Percentiles rank a stretch among this genome's conserved stretches.
Evolutionary conservation across 495 filamentous ascomycete genomes (phyloP).

Genomic region (Hypoxylon fuscum): DNA sequence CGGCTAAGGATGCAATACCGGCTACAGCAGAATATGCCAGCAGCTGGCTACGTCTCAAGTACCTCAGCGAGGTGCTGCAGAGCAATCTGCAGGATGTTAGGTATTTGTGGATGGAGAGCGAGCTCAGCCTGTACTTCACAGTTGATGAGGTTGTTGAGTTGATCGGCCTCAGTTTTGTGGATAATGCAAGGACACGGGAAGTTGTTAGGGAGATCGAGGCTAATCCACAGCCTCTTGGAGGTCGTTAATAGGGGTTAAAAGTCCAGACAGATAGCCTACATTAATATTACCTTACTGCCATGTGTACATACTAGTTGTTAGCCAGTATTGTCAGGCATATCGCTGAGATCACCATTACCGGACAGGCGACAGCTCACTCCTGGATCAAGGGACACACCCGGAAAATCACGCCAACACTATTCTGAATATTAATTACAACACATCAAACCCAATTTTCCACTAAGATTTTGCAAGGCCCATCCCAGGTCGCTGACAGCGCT

Average conservation of each 20-base stretch:
- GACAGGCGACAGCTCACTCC: too few species aligned
- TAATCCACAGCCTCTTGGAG: conserved; percentile 48
- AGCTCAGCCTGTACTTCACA: conserved; percentile 83
- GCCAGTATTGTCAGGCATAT: too few species aligned
- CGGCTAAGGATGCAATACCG: conserved; percentile 57
- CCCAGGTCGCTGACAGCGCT: too few species aligned
- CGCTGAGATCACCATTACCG: too few species aligned
- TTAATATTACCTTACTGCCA: background rate
- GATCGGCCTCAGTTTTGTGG: conserved; percentile 89
- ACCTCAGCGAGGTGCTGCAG: conserved; percentile 87
- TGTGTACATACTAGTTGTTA: too few species aligned
- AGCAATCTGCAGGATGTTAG: conserved; percentile 88
- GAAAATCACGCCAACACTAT: too few species aligned
- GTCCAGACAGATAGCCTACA: background rate
- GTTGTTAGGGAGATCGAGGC: conserved; percentile 81
- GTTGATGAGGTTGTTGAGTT: conserved; percentile 87
- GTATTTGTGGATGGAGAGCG: conserved; percentile 87
- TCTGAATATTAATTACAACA: too few species aligned
- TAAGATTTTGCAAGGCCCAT: too few species aligned
- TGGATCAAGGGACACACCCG: too few species aligned
- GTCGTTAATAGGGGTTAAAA: conserved; percentile 1
- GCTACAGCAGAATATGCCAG: conserved; percentile 81
- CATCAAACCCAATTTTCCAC: too few species aligned
- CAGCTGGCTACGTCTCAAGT: conserved; percentile 90
- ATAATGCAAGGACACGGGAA: conserved; percentile 78